phyloP scores from a whole-genome alignment of 2,329 filamentous ascomycete genomes.

The Teratosphaeria pseudoeucalypti region DNA sequence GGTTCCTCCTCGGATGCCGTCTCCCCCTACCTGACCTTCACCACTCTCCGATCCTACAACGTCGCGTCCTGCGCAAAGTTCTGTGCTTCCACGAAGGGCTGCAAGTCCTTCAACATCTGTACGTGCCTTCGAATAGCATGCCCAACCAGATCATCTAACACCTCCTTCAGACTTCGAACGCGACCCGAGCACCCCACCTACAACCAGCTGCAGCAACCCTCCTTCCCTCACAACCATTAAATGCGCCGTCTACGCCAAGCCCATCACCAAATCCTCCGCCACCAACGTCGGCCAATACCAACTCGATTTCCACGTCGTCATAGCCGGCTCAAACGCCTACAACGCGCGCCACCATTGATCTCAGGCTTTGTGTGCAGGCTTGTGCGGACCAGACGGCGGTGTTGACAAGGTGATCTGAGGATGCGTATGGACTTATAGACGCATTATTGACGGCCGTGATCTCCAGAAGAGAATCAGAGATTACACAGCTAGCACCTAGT shows the following conservation, averaged over 20 bases:
- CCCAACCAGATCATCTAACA: neutral
- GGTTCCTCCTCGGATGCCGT: too few species aligned
- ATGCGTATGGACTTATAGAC: too few species aligned
- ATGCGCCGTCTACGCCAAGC: conserved; percentile 18
- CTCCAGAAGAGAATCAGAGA: too few species aligned
- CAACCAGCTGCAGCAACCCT: neutral
- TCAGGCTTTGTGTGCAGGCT: neutral
- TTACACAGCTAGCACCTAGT: too few species aligned
- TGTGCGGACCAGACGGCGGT: neutral
- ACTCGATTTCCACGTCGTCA: conserved; percentile 12
- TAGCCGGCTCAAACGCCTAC: conserved; percentile 12
- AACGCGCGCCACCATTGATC: neutral
- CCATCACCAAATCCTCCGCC: conserved; percentile 9
- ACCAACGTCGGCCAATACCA: conserved; percentile 12
- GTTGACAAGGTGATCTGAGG: too few species aligned
- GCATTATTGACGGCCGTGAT: too few species aligned
- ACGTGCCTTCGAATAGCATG: neutral
- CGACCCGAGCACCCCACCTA: conserved; percentile 18
- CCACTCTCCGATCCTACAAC: neutral
- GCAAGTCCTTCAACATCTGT: conserved; percentile 12
- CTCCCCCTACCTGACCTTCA: neutral
- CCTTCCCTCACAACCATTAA: neutral
- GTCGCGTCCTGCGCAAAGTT: neutral
- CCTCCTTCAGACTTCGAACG: conserved; percentile 12
- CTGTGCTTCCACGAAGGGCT: neutral